Evolutionary conservation across 768 basidiomycete species (phyloP).

Genomic region (Tubosaeta sp.): DNA sequence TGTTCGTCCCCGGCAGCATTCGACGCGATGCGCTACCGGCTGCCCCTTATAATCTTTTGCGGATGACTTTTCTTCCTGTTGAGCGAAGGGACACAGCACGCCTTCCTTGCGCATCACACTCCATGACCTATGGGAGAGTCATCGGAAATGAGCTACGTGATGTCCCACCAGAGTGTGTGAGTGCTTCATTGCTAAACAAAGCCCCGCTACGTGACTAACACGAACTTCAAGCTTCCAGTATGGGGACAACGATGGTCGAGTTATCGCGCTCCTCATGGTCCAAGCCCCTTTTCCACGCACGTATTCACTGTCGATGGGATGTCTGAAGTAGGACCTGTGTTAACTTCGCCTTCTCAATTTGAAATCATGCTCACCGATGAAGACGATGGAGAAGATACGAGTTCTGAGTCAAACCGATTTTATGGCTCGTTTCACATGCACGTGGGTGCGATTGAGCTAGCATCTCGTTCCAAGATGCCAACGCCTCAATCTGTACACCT

Average conservation of each 20-base stretch:
- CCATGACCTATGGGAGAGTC: constrained; percentile 27
- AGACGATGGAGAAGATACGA: constrained; percentile 16
- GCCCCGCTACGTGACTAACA: constrained; percentile 7
- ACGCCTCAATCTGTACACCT: not conserved
- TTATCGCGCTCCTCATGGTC: constrained; percentile 20
- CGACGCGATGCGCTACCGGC: constrained; percentile 21
- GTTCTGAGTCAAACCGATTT: constrained; percentile 12
- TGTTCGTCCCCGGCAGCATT: constrained; percentile 21
- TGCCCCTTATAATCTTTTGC: constrained; percentile 23
- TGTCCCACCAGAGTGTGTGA: constrained; percentile 27
- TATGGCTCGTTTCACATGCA: constrained; percentile 5
- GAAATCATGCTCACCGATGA: constrained; percentile 13
- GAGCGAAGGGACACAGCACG: constrained; percentile 15
- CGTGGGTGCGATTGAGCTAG: not conserved
- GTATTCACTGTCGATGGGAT: constrained; percentile 17
- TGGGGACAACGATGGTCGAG: constrained; percentile 32
- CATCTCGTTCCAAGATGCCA: not conserved
- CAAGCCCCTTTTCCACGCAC: constrained; percentile 24
- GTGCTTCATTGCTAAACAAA: constrained; percentile 4
- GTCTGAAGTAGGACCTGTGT: constrained; percentile 16
- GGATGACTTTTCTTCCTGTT: constrained; percentile 16
- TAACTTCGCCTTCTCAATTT: constrained; percentile 23
- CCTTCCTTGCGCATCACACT: constrained; percentile 13
- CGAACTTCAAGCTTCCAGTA: constrained; percentile 22
- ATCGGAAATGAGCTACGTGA: constrained; percentile 29